Evolutionary conservation across 371 early-diverging fungal species (phyloP).

Genomic region (Syncephalastrum racemosum): DNA sequence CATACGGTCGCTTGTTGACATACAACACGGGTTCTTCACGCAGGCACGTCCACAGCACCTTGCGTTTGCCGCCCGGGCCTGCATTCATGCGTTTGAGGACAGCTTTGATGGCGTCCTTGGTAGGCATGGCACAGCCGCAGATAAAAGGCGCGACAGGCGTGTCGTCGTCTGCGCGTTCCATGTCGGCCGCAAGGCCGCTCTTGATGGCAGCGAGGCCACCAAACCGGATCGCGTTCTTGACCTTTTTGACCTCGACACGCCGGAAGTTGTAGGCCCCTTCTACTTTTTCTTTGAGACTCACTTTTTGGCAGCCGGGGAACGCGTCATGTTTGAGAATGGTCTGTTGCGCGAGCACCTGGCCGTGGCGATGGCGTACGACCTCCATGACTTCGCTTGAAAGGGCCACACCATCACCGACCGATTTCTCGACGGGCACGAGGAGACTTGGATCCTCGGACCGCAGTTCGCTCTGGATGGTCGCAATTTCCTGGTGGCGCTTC

Average conservation of each 20-base stretch:
- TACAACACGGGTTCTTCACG: conserved; percentile 81
- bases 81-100: conserved; percentile 51
- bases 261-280: conserved; percentile 72
- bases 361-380: conserved; percentile 57
- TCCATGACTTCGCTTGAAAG: conserved; percentile 61
- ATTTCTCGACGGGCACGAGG: conserved; percentile 58
- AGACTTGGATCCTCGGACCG: conserved; percentile 30
- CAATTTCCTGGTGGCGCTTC: conserved; percentile 60
- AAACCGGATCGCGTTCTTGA: conserved; percentile 44
- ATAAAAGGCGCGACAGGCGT: conserved; percentile 37
- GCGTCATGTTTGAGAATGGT: conserved; percentile 72
- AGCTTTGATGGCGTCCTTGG: conserved; percentile 56
- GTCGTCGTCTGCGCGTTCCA: conserved; percentile 31
- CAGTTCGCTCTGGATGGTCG: conserved; percentile 57
- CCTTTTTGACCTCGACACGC: conserved; percentile 46
- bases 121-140: conserved; percentile 69
- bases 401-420: conserved; percentile 66
- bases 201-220: conserved; percentile 53
- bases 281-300: conserved; percentile 63
- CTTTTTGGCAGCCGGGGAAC: conserved; percentile 73
- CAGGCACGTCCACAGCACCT: conserved; percentile 68
- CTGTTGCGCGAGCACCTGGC: conserved; percentile 64
- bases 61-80: conserved; percentile 50
- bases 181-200: conserved; percentile 41
- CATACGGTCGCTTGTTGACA: conserved; percentile 65